Evolutionary conservation across 768 basidiomycete species (phyloP).

Genomic region (Lanmaoa rubissima): DNA sequence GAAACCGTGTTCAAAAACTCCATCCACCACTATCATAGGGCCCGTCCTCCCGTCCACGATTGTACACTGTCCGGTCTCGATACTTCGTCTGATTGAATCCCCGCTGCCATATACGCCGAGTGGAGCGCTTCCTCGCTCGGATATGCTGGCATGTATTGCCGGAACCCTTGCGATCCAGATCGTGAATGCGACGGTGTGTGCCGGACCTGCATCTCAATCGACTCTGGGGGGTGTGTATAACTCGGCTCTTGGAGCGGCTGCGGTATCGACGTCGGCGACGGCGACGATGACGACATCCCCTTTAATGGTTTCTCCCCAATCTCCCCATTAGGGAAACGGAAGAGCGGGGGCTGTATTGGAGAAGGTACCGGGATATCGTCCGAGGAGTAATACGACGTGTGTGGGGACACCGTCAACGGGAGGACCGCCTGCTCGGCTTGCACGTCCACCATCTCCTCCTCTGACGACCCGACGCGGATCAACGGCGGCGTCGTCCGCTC

Average conservation of each 20-base stretch:
- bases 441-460: constrained; percentile 1
- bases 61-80: constrained; percentile 10
- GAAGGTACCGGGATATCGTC: constrained; percentile 52
- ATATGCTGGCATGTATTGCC: background rate
- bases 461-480: constrained; percentile 12
- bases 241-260: background rate
- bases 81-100: background rate
- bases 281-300: background rate
- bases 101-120: background rate
- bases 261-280: background rate
- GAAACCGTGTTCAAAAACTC: background rate
- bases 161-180: constrained; percentile 11
- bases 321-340: constrained; percentile 46
- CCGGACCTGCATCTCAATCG: constrained; percentile 42
- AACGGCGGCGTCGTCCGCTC: constrained; percentile 6
- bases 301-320: constrained; percentile 33
- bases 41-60: constrained; percentile 22
- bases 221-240: constrained; percentile 19
- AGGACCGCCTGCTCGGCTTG: constrained; percentile 26
- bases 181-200: constrained; percentile 14
- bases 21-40: constrained; percentile 5
- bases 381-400: constrained; percentile 61
- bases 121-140: background rate
- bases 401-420: constrained; percentile 41
- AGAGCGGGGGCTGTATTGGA: constrained; percentile 52